Conservation (phyloP, 306 rosid species). For the Casuarina equisetifolia region DNA sequence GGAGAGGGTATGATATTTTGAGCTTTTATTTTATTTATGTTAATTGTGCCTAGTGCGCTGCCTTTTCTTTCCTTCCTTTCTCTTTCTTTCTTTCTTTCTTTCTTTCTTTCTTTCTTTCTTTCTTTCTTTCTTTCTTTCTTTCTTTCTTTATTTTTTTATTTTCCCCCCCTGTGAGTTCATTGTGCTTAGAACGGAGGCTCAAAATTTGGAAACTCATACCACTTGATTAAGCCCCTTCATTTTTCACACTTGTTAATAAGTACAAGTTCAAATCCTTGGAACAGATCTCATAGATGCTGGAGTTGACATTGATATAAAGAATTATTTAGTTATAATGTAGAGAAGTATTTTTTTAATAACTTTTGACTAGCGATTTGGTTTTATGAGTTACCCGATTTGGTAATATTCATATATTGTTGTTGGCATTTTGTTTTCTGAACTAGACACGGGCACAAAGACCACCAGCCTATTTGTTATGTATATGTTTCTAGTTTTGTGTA, state of each 20-base stretch:
- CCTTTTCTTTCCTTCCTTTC: neutral
- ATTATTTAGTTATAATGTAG: neutral
- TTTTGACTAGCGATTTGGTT: neutral
- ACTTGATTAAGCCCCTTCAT: neutral
- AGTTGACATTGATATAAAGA: neutral
- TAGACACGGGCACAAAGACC: neutral
- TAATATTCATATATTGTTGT: neutral
- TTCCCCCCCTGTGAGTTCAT: conserved; percentile 18
- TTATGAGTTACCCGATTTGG: neutral
- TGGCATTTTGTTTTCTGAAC: neutral
- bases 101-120: too few species aligned
- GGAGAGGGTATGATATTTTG: conserved; percentile 78
- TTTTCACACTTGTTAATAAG: neutral
- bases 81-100: too few species aligned
- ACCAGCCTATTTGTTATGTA: too few species aligned
- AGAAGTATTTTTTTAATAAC: neutral
- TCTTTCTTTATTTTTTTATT: neutral
- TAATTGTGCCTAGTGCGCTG: conserved; percentile 9
- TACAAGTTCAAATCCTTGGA: neutral
- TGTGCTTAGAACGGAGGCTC: neutral
- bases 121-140: too few species aligned
- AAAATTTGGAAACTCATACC: neutral
- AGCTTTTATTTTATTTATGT: neutral
- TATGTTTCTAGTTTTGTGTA: too few species aligned
- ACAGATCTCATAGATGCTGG: neutral